Percentiles rank a stretch among this genome's conserved stretches.
Evolutionary conservation across 2,329 filamentous ascomycete species (phyloP).

Genomic region (Cryphonectria japonica): DNA sequence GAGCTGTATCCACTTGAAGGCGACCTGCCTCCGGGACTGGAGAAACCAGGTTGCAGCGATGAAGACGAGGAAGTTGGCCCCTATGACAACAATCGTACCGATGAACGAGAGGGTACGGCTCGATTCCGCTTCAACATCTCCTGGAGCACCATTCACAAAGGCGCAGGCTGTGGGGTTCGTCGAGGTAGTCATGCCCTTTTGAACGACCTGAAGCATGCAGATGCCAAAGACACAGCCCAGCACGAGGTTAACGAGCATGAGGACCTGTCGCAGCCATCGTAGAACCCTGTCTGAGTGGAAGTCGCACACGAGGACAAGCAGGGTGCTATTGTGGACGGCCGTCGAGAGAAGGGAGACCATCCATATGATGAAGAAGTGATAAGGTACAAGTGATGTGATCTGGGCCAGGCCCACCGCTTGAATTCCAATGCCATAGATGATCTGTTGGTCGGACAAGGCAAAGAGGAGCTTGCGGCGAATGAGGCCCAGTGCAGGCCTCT

Average conservation of each 20-base stretch:
- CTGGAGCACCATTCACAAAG: slow-evolving; percentile 46
- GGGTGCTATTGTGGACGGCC: slow-evolving; percentile 66
- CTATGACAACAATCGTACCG: slow-evolving; percentile 65
- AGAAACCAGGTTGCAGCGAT: slow-evolving; percentile 66
- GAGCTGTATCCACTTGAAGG: slow-evolving; percentile 58
- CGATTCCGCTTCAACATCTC: slow-evolving; percentile 40
- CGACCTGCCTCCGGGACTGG: slow-evolving; percentile 57
- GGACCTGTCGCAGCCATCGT: slow-evolving; percentile 65
- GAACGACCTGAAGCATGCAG: slow-evolving; percentile 59
- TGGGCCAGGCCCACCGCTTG: slow-evolving; percentile 66
- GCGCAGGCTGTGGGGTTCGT: slow-evolving; percentile 64
- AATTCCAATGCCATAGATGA: slow-evolving; percentile 70
- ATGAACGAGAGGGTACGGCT: slow-evolving; percentile 55
- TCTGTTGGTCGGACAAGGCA: slow-evolving; percentile 69
- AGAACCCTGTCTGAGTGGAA: slow-evolving; percentile 70
- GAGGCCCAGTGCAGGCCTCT: slow-evolving; percentile 22
- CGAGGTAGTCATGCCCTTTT: slow-evolving; percentile 49
- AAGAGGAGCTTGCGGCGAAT: slow-evolving; percentile 64
- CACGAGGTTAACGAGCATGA: slow-evolving; percentile 68
- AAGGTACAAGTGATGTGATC: slow-evolving; percentile 61
- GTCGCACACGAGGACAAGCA: slow-evolving; percentile 68
- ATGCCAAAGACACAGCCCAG: slow-evolving; percentile 60
- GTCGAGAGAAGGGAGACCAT: slow-evolving; percentile 67
- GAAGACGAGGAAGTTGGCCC: slow-evolving; percentile 62
- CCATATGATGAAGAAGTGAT: slow-evolving; percentile 72